Evolutionary conservation across 179 eudicot species (phyloP).

Genomic region (Spinacia oleracea): DNA sequence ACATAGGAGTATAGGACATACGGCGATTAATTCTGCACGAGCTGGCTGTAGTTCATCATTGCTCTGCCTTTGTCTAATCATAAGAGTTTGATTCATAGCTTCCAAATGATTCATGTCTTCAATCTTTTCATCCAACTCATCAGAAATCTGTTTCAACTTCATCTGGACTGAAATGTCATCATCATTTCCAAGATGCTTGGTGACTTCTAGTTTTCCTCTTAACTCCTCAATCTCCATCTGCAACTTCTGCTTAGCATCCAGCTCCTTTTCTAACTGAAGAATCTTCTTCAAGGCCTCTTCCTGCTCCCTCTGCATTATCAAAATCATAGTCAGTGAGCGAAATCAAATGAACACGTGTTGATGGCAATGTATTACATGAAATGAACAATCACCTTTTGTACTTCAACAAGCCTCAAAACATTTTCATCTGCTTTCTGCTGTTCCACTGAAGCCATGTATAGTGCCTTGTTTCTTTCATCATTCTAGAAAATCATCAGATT

Average conservation of each 20-base stretch:
- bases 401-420: constrained; percentile 74
- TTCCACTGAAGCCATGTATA: constrained; percentile 73
- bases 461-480: constrained; percentile 58
- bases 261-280: constrained; percentile 63
- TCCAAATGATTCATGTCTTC: constrained; percentile 51
- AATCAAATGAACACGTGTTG: neutral
- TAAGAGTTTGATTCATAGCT: constrained; percentile 48
- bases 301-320: constrained; percentile 71
- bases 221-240: constrained; percentile 84
- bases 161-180: constrained; percentile 61
- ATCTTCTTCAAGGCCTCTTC: constrained; percentile 65
- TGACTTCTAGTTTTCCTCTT: constrained; percentile 73
- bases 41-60: constrained; percentile 84
- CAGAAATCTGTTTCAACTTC: constrained; percentile 45
- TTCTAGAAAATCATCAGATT: constrained; percentile 43
- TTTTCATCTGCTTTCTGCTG: constrained; percentile 78
- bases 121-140: constrained; percentile 46
- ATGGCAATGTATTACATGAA: neutral
- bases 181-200: constrained; percentile 71
- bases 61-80: constrained; percentile 61
- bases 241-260: constrained; percentile 69
- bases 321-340: neutral
- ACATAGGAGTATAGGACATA: constrained; percentile 42
- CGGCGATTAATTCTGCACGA: constrained; percentile 59
- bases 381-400: constrained; percentile 65